Conservation (phyloP, 2,329 filamentous ascomycete species). For the Neocucurbitaria cava region DNA sequence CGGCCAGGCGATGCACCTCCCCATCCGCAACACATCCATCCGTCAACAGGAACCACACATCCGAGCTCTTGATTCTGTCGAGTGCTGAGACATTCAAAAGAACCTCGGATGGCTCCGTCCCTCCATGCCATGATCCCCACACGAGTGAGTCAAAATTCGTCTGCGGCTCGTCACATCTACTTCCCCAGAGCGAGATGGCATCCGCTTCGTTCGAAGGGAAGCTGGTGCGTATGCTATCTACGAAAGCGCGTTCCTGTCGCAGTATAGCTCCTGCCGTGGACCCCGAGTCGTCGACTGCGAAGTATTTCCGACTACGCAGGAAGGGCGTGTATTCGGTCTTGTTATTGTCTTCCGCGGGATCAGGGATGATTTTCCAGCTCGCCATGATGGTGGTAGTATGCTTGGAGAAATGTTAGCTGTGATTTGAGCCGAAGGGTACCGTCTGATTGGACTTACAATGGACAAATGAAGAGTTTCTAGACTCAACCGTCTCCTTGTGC, state of each 20-base stretch:
- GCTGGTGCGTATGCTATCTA: slow-evolving; percentile 16
- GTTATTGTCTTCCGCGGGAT: slow-evolving; percentile 1
- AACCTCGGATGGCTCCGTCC: slow-evolving; percentile 29
- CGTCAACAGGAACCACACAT: slow-evolving; percentile 43
- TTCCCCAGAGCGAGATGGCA: slow-evolving; percentile 30
- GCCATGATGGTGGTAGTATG: slow-evolving; percentile 11
- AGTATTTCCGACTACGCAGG: slow-evolving; percentile 32
- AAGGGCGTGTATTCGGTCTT: slow-evolving; percentile 17
- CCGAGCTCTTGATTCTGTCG: slow-evolving; percentile 25
- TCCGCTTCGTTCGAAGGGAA: slow-evolving; percentile 16
- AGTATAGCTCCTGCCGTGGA: slow-evolving; percentile 31
- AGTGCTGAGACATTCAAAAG: slow-evolving; percentile 23
- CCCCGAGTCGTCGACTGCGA: slow-evolving; percentile 44
- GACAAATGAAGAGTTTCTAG: not conserved
- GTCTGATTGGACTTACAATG: not conserved
- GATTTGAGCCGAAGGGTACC: not conserved
- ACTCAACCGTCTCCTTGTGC: not conserved
- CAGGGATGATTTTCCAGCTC: slow-evolving; percentile 21
- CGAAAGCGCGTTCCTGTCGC: slow-evolving; percentile 22
- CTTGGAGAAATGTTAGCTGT: not conserved
- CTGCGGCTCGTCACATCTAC: slow-evolving; percentile 22
- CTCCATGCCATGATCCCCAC: slow-evolving; percentile 24
- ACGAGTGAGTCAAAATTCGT: slow-evolving; percentile 4
- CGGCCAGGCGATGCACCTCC: slow-evolving; percentile 29
- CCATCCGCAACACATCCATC: slow-evolving; percentile 37